These are phyloP conservation scores for Botrytis byssoidea DNA, from an alignment of 2,329 filamentous ascomycete species.

Conservation along the genomic window DNA sequence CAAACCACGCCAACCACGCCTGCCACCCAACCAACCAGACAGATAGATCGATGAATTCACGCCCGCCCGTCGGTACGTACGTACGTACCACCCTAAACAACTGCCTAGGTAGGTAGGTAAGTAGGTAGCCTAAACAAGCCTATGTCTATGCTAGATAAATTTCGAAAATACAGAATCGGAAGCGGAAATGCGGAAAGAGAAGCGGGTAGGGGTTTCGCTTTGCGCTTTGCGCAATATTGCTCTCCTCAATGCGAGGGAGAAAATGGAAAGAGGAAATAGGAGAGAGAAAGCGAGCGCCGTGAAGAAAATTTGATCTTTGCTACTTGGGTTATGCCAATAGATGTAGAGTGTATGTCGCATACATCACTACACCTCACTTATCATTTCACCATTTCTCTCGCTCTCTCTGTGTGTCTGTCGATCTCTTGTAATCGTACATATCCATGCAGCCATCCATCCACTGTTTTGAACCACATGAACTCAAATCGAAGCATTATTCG, in stretches of 20 bases:
- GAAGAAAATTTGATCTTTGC: background rate
- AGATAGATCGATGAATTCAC: background rate
- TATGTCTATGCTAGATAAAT: background rate
- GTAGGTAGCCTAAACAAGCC: background rate
- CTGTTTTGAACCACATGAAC: background rate
- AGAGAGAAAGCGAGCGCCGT: background rate
- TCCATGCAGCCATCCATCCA: background rate
- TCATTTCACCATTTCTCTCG: background rate
- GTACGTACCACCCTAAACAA: background rate
- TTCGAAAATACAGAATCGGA: background rate
- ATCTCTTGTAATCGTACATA: conserved; percentile 13
- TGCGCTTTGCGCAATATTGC: background rate
- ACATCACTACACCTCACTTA: background rate
- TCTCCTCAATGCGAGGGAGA: background rate
- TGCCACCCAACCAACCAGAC: background rate
- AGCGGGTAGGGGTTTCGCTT: background rate
- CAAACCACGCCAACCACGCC: background rate
- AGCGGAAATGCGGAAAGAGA: background rate
- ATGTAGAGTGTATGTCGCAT: background rate
- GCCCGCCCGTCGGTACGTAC: background rate
- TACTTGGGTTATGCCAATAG: background rate
- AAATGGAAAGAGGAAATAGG: background rate
- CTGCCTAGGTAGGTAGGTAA: background rate
- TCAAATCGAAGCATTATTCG: conserved; percentile 9
- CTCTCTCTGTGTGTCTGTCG: background rate